Base-by-base conservation (phyloP, 305 asterid genomes). In the Nicotiana rustica region DNA sequence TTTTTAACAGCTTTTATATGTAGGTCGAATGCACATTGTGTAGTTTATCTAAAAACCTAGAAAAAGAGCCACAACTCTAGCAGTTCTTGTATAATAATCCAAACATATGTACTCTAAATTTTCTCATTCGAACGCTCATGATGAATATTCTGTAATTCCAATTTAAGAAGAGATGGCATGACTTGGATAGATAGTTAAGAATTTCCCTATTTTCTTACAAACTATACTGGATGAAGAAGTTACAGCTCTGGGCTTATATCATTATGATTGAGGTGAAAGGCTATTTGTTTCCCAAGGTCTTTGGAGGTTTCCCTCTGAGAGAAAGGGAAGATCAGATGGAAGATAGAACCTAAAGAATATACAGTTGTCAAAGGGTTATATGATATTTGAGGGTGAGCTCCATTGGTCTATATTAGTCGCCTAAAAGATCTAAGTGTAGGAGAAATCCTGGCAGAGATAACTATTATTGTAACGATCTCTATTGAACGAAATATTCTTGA, bases 281-380 rank as follows among this genome's bases (percentile, higher is more conserved):
- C 25, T 71, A 57, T 21, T 21, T 21, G 62, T 73, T 49, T 73
- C 61, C 21, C 25, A 21, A 14, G 10, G 79, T 73, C 21, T 31
- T 33, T 14, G n/a, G 44, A 65, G 70, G 41, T 29, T 64, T 66
- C 71, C 25, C 64, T 66, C 71, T 71, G 19, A 21, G 64, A 73
- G 62, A 44, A 70, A 70, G 21, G 60, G 60, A 17, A 69, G 18
- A 19, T 19, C 60, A 19, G 13, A n/a, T 71, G 36, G 62, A 47
- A 18, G 3, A 49, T 49, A 21, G 62, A 73, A 73, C 52, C 41
- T 49, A 35, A 35, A 67, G 13, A 7, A 15, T 33, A 29, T 65
- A 65, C 5, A 10, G 64, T 57, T 57, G 8, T 17, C 64, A 57
- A 57, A 57, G 21, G 64, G 17, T 17, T 4, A 12, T 70, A 18